A percentile compares a stretch with the other conserved stretches of the same genome.
These are phyloP conservation scores for Chiua virens DNA, from an alignment of 768 basidiomycete genomes.

Conservation along the genomic window DNA sequence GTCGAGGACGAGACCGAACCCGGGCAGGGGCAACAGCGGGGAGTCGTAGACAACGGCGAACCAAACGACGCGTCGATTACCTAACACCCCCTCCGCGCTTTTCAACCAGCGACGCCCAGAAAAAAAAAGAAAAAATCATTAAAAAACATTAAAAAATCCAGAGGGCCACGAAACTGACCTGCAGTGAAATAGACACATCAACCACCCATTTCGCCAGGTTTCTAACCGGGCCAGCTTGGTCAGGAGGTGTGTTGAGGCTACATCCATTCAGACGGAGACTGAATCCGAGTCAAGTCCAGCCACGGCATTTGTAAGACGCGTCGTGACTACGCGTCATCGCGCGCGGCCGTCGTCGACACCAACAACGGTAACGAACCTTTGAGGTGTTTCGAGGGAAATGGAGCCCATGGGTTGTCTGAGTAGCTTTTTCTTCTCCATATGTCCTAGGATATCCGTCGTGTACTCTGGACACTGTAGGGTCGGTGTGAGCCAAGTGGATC, in stretches of 20 bases:
- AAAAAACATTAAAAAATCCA: conserved; percentile 7
- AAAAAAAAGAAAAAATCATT: not conserved
- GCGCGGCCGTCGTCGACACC: conserved; percentile 10
- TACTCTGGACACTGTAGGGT: not conserved
- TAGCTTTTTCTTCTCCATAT: not conserved
- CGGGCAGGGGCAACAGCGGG: conserved; percentile 25
- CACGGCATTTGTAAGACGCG: conserved; percentile 8
- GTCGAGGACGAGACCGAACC: conserved; percentile 11
- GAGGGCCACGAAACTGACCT: not conserved
- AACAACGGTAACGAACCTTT: conserved; percentile 1
- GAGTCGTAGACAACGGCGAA: conserved; percentile 20
- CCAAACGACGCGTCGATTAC: conserved; percentile 34
- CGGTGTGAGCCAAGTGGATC: not conserved
- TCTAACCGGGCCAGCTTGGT: conserved; percentile 10
- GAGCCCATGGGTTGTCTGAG: not conserved
- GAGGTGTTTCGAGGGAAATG: not conserved
- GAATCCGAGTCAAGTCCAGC: not conserved
- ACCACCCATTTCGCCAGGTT: conserved; percentile 5
- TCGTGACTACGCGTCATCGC: conserved; percentile 6
- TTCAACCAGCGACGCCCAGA: conserved; percentile 27
- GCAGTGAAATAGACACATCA: not conserved
- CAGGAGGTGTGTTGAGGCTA: not conserved
- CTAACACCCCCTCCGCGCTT: conserved; percentile 18
- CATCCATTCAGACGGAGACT: conserved; percentile 18
- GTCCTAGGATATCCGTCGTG: not conserved